Evolutionary conservation across 108 stramenopile genomes (phyloP), one percentile per base, ranked within the genome.

Genomic region (Phaeodactylum tricornutum): DNA sequence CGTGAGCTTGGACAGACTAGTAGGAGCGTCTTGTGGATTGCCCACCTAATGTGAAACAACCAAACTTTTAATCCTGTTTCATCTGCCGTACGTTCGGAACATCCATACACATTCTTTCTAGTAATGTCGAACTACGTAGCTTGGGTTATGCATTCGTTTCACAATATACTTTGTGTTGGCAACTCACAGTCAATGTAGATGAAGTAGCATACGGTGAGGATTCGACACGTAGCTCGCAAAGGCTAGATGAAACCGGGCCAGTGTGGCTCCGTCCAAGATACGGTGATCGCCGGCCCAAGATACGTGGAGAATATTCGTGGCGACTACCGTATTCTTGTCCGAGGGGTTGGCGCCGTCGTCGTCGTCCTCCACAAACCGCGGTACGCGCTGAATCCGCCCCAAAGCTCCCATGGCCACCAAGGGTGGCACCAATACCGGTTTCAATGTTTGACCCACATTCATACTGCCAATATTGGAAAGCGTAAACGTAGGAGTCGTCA

Each of bases 201-300:
- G 22, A 4, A 26, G 25, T 14, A 46, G 26, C 45, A 46, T 46
- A 4, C 7, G 45, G 8, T 26, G 22, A 26, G 45, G 45, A 46
- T 46, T 24, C 20, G 22, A 24, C 24, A 20, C 45, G 21, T 46
- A 46, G 23, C 14, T 8, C 21, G 22, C 27, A 28, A 46, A 46
- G 21, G 45, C 45, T 14, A 26, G 22, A 24, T 52, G 50, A 25
- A 92, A 92, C n/a, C 81, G 55, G 5, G 84, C 95, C 68, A 99
- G 77, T 28, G 94, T 96, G 30, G 95, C 96, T 17, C 98, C 98
- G 58, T 99, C 98, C 21, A 99, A 77, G 29, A 94, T 92, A 9
- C 98, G 80, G 55, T 99, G 98, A 53, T 99, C 98, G 5, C 87
- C 98, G 9, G 90, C 88, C 98, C 98, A 99, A 3, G 87, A 91